phyloP scores from a whole-genome alignment of 495 filamentous ascomycete species.

The Tuber calosporum region DNA sequence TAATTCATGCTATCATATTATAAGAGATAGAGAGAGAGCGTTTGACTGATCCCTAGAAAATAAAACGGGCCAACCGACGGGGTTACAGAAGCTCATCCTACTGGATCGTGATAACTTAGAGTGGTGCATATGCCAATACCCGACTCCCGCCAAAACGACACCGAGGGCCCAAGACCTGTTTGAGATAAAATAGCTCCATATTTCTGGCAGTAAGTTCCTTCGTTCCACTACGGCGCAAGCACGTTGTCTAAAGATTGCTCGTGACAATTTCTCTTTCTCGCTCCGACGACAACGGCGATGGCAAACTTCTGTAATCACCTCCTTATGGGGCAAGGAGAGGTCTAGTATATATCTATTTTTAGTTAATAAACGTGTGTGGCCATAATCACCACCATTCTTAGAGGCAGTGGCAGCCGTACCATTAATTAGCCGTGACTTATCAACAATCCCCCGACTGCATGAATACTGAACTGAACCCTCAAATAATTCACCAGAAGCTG shows the following conservation, averaged over 20 bases:
- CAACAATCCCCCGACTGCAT: background rate
- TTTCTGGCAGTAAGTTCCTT: background rate
- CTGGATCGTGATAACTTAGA: background rate
- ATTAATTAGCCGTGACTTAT: background rate
- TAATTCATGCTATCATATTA: background rate
- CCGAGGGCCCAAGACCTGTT: background rate
- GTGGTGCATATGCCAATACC: background rate
- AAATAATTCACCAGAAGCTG: conserved; percentile 5
- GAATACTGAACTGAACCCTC: background rate
- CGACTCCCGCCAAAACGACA: background rate
- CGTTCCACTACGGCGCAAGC: background rate
- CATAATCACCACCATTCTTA: background rate
- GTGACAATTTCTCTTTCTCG: background rate
- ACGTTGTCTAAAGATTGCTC: background rate
- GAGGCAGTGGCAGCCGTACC: background rate
- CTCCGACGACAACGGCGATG: background rate
- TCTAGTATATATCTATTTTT: background rate
- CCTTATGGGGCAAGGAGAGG: background rate
- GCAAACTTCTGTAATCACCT: background rate
- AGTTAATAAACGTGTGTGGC: background rate
- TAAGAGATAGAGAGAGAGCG: background rate
- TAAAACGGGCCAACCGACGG: background rate
- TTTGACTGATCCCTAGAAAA: background rate
- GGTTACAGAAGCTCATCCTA: background rate
- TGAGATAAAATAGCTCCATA: background rate